These are phyloP conservation scores for Salix viminalis DNA, from an alignment of 345 rosid species.

Conservation along the genomic window DNA sequence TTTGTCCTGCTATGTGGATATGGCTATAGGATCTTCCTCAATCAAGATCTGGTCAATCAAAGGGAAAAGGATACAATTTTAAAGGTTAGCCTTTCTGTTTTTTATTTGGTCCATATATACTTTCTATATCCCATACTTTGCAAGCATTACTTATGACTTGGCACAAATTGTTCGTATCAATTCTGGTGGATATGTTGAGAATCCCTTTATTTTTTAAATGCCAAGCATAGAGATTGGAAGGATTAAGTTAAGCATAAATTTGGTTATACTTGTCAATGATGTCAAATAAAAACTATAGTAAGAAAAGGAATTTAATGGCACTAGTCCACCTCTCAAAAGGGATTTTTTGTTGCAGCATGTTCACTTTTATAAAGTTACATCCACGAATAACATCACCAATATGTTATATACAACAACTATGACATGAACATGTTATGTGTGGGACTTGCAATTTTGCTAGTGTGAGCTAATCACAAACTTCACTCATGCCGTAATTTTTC, in stretches of 20 bases:
- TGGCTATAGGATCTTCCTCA: slow-evolving; percentile 32
- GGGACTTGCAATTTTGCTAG: neutral
- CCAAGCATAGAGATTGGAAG: neutral
- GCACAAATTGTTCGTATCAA: neutral
- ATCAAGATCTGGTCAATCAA: slow-evolving; percentile 18
- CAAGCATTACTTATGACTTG: neutral
- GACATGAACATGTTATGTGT: neutral
- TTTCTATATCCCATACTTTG: neutral
- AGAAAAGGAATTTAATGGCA: neutral
- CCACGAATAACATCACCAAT: neutral
- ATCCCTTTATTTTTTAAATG: neutral
- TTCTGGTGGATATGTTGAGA: neutral
- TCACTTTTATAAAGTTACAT: neutral
- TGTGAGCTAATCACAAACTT: neutral
- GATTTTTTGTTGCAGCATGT: neutral
- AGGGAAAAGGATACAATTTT: slow-evolving; percentile 27
- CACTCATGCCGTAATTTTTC: no score
- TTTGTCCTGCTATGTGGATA: slow-evolving; percentile 14
- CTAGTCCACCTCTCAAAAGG: neutral
- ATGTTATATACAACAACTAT: neutral
- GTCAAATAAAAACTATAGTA: neutral
- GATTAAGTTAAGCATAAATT: neutral
- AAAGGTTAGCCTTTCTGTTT: slow-evolving; percentile 32
- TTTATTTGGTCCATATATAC: neutral
- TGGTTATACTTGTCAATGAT: neutral